Percentiles rank a stretch among this genome's conserved stretches.
These are phyloP conservation scores for Pisolithus orientalis DNA, from an alignment of 768 basidiomycete species.

Conservation along the genomic window DNA sequence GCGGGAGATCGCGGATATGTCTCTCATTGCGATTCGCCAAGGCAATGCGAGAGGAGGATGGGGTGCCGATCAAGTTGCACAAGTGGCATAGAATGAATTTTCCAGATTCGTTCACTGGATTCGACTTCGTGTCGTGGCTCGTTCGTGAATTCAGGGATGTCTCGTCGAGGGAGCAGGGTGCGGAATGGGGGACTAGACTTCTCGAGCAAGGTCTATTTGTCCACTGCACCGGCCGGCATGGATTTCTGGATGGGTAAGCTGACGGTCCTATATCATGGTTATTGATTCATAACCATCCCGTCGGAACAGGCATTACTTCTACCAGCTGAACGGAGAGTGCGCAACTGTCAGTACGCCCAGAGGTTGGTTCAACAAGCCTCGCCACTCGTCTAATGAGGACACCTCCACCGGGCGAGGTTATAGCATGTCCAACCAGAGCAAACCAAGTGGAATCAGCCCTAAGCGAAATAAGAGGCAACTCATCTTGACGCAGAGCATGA, in stretches of 20 bases:
- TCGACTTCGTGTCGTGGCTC: constrained; percentile 87
- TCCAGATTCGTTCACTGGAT: constrained; percentile 81
- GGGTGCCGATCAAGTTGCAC: constrained; percentile 76
- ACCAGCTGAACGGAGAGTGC: constrained; percentile 75
- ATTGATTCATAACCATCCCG: constrained; percentile 1
- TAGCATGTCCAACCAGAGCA: constrained; percentile 32
- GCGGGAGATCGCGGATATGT: constrained; percentile 62
- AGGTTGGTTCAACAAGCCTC: constrained; percentile 59
- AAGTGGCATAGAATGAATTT: constrained; percentile 76
- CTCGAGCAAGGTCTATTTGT: constrained; percentile 81
- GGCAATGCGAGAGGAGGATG: constrained; percentile 81
- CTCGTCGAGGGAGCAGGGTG: constrained; percentile 70
- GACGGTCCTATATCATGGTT: neutral
- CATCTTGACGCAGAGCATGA: constrained; percentile 83
- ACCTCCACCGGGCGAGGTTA: constrained; percentile 27
- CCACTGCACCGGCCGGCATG: constrained; percentile 72
- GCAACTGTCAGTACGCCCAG: constrained; percentile 62
- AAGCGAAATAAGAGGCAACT: constrained; percentile 52
- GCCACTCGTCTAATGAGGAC: constrained; percentile 41
- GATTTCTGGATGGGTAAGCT: constrained; percentile 81
- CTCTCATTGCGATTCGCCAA: constrained; percentile 66
- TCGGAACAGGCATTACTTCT: constrained; percentile 73
- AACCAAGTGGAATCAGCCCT: constrained; percentile 32
- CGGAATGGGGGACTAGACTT: constrained; percentile 72
- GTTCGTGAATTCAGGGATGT: constrained; percentile 89